Conservation (phyloP, 2,329 filamentous ascomycete genomes). For the Botrytis elliptica region DNA sequence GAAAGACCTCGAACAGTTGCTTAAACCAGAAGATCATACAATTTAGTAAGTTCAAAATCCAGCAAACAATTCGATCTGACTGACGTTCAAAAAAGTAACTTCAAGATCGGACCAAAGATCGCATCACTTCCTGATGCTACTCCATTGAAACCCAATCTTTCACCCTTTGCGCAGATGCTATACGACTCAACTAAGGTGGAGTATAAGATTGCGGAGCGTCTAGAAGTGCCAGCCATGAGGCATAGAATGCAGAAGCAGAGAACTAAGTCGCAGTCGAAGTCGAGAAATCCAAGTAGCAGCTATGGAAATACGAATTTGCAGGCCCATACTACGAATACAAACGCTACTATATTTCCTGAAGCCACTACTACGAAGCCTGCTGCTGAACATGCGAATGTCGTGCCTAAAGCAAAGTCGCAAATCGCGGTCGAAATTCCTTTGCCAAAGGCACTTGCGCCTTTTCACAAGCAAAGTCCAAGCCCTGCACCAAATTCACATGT, state of each 20-base stretch:
- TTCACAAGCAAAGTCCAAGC: neutral
- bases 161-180: conserved; percentile 38
- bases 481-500: neutral
- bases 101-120: conserved; percentile 49
- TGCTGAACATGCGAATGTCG: conserved; percentile 29
- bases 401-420: conserved; percentile 41
- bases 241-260: conserved; percentile 22
- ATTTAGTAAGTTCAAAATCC: conserved; percentile 45
- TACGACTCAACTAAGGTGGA: conserved; percentile 36
- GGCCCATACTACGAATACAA: conserved; percentile 6
- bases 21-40: conserved; percentile 69
- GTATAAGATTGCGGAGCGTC: conserved; percentile 7
- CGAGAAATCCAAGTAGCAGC: conserved; percentile 21
- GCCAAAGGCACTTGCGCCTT: neutral
- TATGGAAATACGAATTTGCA: conserved; percentile 10
- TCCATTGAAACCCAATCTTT: conserved; percentile 31
- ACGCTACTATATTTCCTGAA: conserved; percentile 17
- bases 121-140: conserved; percentile 21
- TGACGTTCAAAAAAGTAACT: conserved; percentile 48
- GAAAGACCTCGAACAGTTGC: conserved; percentile 70
- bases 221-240: conserved; percentile 12
- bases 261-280: conserved; percentile 27
- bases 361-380: conserved; percentile 17
- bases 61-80: conserved; percentile 27
- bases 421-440: conserved; percentile 34